Evolutionary conservation across 305 asterid species (phyloP), one percentile per base, ranked within the genome.

Genomic region (Solanum chacoense): DNA sequence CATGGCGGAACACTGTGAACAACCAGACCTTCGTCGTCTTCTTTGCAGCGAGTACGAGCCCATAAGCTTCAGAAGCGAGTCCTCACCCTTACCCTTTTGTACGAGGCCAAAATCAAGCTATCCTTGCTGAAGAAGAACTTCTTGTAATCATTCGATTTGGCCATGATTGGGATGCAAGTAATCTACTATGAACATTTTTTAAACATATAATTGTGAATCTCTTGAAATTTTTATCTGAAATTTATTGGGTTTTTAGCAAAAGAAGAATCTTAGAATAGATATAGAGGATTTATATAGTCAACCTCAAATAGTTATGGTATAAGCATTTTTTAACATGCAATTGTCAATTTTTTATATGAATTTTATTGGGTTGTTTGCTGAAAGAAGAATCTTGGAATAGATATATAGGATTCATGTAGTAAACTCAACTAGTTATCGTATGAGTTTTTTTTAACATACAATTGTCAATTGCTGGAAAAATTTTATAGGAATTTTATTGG

Each of bases 41-140:
- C 42, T 37, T 37, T 9, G 12, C 4, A 37, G 12, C 12, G 4
- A 37, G 42, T 37, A 37, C 12, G 42, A 37, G 12, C 0, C 42
- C 4, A 37, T 37, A 8, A 37, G 42, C 42, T 37, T 37, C 4
- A 37, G 12, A 37, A 37, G 42, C 42, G 42, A 37, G 40, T 37
- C 42, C 42, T 37, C 42, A 37, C 42, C 0, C 42, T 37, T 37
- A 37, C 42, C 42, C 42, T 37, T 37, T 37, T 9, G 42, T 37
- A 37, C 40, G 11, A 37, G 40, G 40, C 40, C 11, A 37, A 37
- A 37, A 96, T 89, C 97, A 95, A 91, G 94, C 98, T 7, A 95
- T 95, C 74, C 95, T 96, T 42, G 97, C 97, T 88, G 99, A 96
- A 91, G 99, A 96, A 91, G 99, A 96, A 32, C 97, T 96, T 45